Evolutionary conservation across 148 eudicot genomes (phyloP).

Genomic region (Amaranthus hypochondriacus): DNA sequence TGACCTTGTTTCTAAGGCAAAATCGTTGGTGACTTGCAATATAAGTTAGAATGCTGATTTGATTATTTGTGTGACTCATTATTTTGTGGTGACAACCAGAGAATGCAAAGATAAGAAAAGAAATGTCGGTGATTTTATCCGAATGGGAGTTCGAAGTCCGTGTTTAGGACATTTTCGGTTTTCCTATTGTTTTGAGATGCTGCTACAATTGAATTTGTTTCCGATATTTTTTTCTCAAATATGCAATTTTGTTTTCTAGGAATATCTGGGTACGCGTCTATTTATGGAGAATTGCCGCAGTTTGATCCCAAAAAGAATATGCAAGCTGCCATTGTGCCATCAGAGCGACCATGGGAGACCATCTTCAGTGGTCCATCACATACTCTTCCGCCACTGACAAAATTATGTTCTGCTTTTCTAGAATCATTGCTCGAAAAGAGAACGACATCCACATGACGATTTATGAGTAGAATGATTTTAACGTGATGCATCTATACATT

Average conservation of each 20-base stretch:
- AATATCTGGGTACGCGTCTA: conserved; percentile 55
- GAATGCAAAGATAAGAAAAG: too few relatives aligned
- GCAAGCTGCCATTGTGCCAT: conserved; percentile 33
- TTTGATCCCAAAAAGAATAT: conserved; percentile 36
- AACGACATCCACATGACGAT: conserved; percentile 21
- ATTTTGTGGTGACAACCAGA: too few relatives aligned
- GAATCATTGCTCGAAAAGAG: conserved; percentile 85
- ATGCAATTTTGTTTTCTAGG: conserved; percentile 28
- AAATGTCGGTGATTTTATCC: too few relatives aligned
- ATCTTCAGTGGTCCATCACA: conserved; percentile 77
- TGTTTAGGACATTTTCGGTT: background rate
- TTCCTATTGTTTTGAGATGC: background rate
- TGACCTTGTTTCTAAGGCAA: too few relatives aligned
- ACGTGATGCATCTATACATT: background rate
- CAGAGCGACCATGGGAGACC: conserved; percentile 71
- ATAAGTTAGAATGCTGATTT: too few relatives aligned
- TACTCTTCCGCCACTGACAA: conserved; percentile 71
- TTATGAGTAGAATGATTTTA: background rate
- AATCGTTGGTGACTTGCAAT: too few relatives aligned
- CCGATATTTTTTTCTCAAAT: background rate
- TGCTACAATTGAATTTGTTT: background rate
- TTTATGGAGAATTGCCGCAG: conserved; percentile 74
- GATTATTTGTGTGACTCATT: too few relatives aligned
- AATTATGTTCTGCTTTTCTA: conserved; percentile 61
- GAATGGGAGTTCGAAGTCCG: too few relatives aligned